These are phyloP conservation scores for Davidsoniella neocaledoniae DNA, from an alignment of 2,329 filamentous ascomycete species.

Conservation along the genomic window DNA sequence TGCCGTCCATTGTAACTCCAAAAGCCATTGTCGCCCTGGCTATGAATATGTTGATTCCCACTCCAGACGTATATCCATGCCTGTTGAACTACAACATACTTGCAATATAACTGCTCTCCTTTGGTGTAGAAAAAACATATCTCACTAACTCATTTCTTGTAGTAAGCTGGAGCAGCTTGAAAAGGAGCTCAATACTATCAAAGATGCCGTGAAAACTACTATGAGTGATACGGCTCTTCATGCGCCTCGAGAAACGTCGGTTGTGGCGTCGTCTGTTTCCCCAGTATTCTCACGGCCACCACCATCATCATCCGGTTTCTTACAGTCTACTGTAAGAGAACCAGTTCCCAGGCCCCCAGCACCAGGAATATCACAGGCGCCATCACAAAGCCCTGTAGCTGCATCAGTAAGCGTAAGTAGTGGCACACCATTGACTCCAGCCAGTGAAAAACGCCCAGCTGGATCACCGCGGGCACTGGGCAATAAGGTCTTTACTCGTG, in stretches of 20 bases:
- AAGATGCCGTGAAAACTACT: constrained; percentile 28
- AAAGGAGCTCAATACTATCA: constrained; percentile 37
- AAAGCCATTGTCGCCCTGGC: too few species aligned
- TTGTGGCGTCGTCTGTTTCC: neutral
- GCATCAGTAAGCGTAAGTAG: neutral
- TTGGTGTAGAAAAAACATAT: too few species aligned
- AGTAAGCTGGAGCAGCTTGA: constrained; percentile 40
- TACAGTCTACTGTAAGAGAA: neutral
- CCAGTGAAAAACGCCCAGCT: neutral
- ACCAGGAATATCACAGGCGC: neutral
- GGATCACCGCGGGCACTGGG: constrained; percentile 19
- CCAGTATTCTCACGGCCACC: neutral
- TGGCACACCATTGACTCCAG: neutral
- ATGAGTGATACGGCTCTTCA: constrained; percentile 5
- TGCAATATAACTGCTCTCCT: neutral
- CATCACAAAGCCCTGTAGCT: neutral
- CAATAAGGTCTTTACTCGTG: constrained; percentile 30
- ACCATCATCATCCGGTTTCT: neutral
- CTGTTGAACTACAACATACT: neutral
- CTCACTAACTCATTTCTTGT: neutral
- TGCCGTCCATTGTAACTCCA: neutral
- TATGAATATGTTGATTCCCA: too few species aligned
- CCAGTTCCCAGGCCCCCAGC: neutral
- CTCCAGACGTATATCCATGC: too few species aligned
- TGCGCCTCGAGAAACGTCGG: neutral